These are phyloP conservation scores for Beauveria scarabaeidicola DNA, from an alignment of 2,329 filamentous ascomycete species.

Conservation along the genomic window DNA sequence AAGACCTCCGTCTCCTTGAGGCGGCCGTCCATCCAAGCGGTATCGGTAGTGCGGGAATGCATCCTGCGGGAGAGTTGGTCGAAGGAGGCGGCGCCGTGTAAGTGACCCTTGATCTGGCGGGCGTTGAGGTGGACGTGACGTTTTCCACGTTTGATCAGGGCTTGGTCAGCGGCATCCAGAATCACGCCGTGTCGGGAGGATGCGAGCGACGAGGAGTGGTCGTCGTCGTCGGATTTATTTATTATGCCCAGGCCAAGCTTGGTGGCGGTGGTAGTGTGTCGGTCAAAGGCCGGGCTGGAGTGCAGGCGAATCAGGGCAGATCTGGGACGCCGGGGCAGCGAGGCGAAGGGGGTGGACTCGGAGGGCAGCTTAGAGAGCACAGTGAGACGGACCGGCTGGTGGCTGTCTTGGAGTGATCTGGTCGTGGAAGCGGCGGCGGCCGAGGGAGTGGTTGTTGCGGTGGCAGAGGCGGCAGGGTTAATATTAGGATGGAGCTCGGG, in stretches of 20 bases:
- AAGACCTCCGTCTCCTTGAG: slow-evolving; percentile 36
- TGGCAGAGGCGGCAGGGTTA: slow-evolving; percentile 16
- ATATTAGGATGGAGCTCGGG: slow-evolving; percentile 15
- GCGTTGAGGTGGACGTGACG: slow-evolving; percentile 16
- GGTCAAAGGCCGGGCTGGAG: slow-evolving; percentile 3
- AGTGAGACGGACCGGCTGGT: slow-evolving; percentile 8
- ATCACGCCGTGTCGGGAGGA: slow-evolving; percentile 28
- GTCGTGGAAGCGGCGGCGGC: background rate
- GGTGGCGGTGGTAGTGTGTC: background rate
- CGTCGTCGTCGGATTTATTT: background rate
- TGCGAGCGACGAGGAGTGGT: background rate
- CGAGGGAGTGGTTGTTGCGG: background rate
- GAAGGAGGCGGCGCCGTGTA: slow-evolving; percentile 4
- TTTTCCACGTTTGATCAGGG: slow-evolving; percentile 19
- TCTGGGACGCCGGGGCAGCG: slow-evolving; percentile 2
- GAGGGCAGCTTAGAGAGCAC: slow-evolving; percentile 8
- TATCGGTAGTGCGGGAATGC: slow-evolving; percentile 17
- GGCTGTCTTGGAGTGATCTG: slow-evolving; percentile 5
- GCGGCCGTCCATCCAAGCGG: slow-evolving; percentile 13
- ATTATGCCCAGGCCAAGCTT: background rate
- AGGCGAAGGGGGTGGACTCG: background rate
- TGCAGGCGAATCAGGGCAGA: slow-evolving; percentile 7
- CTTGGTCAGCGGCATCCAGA: slow-evolving; percentile 21
- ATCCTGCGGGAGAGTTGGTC: slow-evolving; percentile 17
- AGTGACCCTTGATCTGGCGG: background rate